Evolutionary conservation across 2,329 filamentous ascomycete genomes (phyloP).

Genomic region (Colletotrichum magnum): DNA sequence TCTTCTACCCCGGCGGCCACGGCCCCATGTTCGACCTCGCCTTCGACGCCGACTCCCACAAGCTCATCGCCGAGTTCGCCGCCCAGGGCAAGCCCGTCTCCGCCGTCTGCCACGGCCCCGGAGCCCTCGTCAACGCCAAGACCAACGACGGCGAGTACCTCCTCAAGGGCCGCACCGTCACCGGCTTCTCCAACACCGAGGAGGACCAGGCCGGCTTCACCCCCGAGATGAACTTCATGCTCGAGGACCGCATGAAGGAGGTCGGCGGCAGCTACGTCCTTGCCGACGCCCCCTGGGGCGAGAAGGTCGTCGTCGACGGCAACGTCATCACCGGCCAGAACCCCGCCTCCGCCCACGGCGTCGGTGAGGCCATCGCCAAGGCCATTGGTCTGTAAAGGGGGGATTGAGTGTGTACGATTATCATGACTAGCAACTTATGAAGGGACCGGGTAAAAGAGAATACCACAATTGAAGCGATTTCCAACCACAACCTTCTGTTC

Average conservation of each 20-base stretch:
- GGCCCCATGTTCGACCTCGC: conserved; percentile 79
- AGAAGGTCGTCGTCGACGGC: conserved; percentile 65
- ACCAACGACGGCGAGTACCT: conserved; percentile 65
- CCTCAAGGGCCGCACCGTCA: conserved; percentile 69
- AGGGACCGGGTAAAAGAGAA: conserved; percentile 8
- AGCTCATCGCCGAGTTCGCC: conserved; percentile 74
- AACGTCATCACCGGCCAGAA: conserved; percentile 72
- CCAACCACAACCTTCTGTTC: neutral
- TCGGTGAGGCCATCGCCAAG: conserved; percentile 67
- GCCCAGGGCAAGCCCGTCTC: conserved; percentile 72
- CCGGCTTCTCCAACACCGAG: conserved; percentile 74
- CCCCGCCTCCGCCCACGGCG: conserved; percentile 64
- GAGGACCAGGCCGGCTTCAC: conserved; percentile 62
- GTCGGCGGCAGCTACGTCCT: conserved; percentile 70
- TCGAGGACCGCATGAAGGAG: conserved; percentile 68
- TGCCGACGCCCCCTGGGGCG: conserved; percentile 61
- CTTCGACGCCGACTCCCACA: conserved; percentile 67
- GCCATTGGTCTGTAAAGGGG: conserved; percentile 50
- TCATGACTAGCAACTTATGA: conserved; percentile 18
- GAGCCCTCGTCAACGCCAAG: conserved; percentile 72
- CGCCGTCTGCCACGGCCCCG: conserved; percentile 79
- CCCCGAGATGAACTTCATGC: conserved; percentile 70
- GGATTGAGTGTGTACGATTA: conserved; percentile 5
- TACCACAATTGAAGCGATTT: conserved; percentile 17
- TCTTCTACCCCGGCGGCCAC: conserved; percentile 72